Conservation (phyloP, 805 yeast genomes). For the Saturnispora gosingensis region DNA sequence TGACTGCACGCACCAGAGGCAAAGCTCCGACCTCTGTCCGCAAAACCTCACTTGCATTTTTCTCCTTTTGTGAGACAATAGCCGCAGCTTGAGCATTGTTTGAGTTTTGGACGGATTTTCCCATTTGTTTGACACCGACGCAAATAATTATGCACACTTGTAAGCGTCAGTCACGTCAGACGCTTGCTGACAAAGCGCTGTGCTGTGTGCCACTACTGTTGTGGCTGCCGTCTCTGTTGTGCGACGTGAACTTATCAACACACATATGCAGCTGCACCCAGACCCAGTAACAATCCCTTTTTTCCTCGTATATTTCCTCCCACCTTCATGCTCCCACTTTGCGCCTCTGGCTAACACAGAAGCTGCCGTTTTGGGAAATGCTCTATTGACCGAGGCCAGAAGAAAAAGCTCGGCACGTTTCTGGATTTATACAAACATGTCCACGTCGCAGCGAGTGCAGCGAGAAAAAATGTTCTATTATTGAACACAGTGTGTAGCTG, state of each 20-base stretch:
- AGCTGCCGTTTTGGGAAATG: neutral
- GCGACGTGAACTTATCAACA: too few relatives aligned
- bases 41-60: neutral
- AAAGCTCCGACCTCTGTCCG: neutral
- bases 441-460: neutral
- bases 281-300: neutral
- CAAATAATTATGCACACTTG: neutral
- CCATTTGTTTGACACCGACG: neutral
- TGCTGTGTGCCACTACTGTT: too few relatives aligned
- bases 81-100: neutral
- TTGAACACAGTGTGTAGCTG: too few relatives aligned
- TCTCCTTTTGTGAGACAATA: neutral
- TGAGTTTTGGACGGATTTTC: neutral
- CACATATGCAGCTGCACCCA: too few relatives aligned
- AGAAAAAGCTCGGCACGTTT: neutral
- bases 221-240: too few relatives aligned
- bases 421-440: neutral
- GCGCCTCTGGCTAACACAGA: neutral
- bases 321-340: neutral
- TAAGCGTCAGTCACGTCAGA: neutral
- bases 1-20: too few relatives aligned
- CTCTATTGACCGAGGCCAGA: neutral
- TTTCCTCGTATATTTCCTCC: neutral
- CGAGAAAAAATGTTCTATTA: too few relatives aligned
- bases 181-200: too few relatives aligned